Conservation (phyloP, 352 stramenopile species). For the Pythium scleroteichum region DNA sequence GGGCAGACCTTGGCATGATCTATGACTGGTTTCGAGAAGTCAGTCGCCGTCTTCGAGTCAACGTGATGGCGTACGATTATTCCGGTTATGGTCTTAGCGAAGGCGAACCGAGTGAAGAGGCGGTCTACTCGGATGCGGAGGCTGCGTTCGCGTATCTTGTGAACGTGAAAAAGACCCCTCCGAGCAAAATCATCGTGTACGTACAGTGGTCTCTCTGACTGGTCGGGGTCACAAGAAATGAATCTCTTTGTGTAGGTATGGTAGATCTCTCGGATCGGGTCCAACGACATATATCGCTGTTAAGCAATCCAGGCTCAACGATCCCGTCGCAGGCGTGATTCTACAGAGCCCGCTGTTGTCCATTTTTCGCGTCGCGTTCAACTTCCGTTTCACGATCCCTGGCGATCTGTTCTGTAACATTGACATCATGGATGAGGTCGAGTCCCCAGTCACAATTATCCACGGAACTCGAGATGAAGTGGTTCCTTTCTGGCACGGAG, state of each 20-base stretch:
- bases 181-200: conserved; percentile 95
- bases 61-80: conserved; percentile 95
- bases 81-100: conserved; percentile 97
- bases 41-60: conserved; percentile 71
- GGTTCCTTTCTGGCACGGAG: conserved; percentile 98
- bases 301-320: conserved; percentile 88
- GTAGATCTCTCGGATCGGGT: conserved; percentile 90
- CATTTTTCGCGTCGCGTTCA: conserved; percentile 97
- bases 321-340: conserved; percentile 95
- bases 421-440: conserved; percentile 88
- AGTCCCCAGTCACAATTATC: conserved; percentile 97
- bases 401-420: conserved; percentile 99
- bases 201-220: not conserved
- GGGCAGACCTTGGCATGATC: conserved; percentile 95
- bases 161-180: conserved; percentile 88
- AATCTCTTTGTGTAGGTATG: conserved; percentile 56
- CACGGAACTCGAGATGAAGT: conserved; percentile 98
- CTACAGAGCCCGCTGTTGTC: conserved; percentile 96
- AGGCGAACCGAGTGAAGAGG: conserved; percentile 91
- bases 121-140: conserved; percentile 95
- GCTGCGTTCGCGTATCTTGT: conserved; percentile 96
- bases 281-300: conserved; percentile 96
- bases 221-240: not conserved
- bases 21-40: conserved; percentile 97
- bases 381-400: conserved; percentile 97